A percentile compares a stretch with the other conserved stretches of the same genome.
Conservation (phyloP, 2,329 filamentous ascomycete species). For the Colletotrichum trifolii region DNA sequence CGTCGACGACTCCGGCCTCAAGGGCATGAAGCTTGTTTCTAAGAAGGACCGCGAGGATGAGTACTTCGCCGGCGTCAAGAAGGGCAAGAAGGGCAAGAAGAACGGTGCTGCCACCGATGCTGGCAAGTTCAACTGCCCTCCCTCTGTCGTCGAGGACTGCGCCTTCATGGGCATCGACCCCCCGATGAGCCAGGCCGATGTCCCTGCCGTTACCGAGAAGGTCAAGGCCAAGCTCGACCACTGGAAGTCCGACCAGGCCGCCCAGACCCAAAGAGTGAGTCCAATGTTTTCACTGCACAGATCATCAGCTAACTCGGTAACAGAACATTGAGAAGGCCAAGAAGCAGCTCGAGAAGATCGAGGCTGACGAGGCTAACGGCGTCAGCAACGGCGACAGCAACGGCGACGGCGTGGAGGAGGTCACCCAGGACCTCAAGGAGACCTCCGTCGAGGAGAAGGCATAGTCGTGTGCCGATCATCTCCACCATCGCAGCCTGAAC, state of each 20-base stretch:
- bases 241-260: slow-evolving; percentile 92
- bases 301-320: slow-evolving; percentile 42
- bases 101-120: slow-evolving; percentile 61
- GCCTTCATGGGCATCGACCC: slow-evolving; percentile 86
- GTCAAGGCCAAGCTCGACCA: slow-evolving; percentile 89
- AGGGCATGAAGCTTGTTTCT: slow-evolving; percentile 84
- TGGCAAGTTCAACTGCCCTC: slow-evolving; percentile 79
- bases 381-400: slow-evolving; percentile 61
- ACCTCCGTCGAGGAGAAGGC: slow-evolving; percentile 64
- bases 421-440: slow-evolving; percentile 63
- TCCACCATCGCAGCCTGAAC: no score
- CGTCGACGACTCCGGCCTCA: slow-evolving; percentile 84
- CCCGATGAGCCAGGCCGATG: slow-evolving; percentile 85
- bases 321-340: slow-evolving; percentile 98
- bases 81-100: slow-evolving; percentile 91
- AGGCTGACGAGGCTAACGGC: slow-evolving; percentile 70
- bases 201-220: slow-evolving; percentile 84
- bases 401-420: slow-evolving; percentile 65
- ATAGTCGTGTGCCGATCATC: slow-evolving; percentile 41
- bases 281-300: neutral
- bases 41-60: slow-evolving; percentile 92
- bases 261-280: slow-evolving; percentile 89
- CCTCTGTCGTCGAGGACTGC: slow-evolving; percentile 92
- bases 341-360: slow-evolving; percentile 92
- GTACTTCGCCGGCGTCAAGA: slow-evolving; percentile 84